Base-by-base conservation (phyloP, 768 basidiomycete genomes). In the Amanita inopinata region DNA sequence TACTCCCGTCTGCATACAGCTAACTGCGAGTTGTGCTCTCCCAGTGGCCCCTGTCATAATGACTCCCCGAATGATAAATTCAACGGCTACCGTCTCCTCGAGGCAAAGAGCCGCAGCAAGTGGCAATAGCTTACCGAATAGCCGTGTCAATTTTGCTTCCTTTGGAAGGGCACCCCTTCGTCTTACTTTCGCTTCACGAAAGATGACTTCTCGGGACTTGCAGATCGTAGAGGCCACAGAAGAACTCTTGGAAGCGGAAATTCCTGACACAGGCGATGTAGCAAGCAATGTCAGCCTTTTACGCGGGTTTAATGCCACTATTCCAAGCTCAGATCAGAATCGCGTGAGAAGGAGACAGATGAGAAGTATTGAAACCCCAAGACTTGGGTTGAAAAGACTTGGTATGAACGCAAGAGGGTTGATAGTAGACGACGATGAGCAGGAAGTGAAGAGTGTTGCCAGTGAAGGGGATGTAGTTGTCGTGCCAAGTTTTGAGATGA, bases 241-340 rank as follows among this genome's bases (percentile, higher is more conserved):
- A 18, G 84, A 88, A 56, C 64, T 91, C 7, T 73, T 91, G 27
- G 63, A 68, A 11, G 70, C 68, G 3, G 78, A 83, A 23, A 73
- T 91, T 1, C 87, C 87, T 2, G 85, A 88, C 51, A 74, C 75
- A 11, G 75, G 76, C 10, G 82, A 78, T 28, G 69, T 82, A 22
- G 81, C 82, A 3, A 70, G 73, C 11, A 74, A 78, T 53, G 80
- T 92, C 38, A 88, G 86, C 53, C 69, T 98, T 24, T 64, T 96
- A 31, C 78, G 83, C 33, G 94, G 94, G 0, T 98, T 97, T 61
- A 84, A 88, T 54, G 94, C 94, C 12, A 97, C 94, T 2, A 85
- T 96, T 32, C 94, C 94, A 9, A 86, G 84, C 55, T 77, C 92
- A 28, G 84, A 90, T 51, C 74, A 79, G 56, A 73, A 87, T 41